Evolutionary conservation across 257 asterid genomes (phyloP).

Genomic region (Scutellaria barbata): DNA sequence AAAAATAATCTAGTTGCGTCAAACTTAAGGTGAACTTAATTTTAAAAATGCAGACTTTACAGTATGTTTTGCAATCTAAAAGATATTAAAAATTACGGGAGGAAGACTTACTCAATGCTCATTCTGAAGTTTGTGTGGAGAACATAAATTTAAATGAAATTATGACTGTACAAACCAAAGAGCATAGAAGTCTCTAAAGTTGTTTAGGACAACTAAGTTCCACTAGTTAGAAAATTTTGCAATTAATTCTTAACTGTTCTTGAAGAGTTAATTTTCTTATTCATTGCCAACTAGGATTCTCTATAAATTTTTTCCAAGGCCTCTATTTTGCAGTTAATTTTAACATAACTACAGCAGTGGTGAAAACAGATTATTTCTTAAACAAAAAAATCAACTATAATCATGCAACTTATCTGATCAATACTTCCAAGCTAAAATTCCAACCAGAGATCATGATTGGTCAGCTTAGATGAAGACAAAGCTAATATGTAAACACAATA

Average conservation of each 20-base stretch:
- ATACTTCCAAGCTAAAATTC: too few relatives aligned
- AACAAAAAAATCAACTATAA: slow-evolving; percentile 1
- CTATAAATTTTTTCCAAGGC: not conserved
- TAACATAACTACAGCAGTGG: too few relatives aligned
- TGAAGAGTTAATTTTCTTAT: not conserved
- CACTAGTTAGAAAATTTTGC: slow-evolving; percentile 2
- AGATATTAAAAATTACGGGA: not conserved
- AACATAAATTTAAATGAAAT: not conserved
- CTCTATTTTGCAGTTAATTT: not conserved
- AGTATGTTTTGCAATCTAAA: not conserved
- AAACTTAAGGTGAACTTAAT: not conserved
- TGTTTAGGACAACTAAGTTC: slow-evolving; percentile 15
- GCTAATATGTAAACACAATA: not conserved
- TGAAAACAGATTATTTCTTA: too few relatives aligned
- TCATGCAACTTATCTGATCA: not conserved
- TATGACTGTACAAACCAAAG: slow-evolving; percentile 14
- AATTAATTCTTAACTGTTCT: not conserved
- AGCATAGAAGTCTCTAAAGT: not conserved
- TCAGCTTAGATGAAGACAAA: not conserved
- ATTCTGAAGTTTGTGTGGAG: not conserved
- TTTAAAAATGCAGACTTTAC: too few relatives aligned
- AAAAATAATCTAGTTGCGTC: slow-evolving; percentile 9
- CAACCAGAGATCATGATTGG: too few relatives aligned
- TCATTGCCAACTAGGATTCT: not conserved
- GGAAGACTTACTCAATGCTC: not conserved